A percentile compares a stretch with the other conserved stretches of the same genome.
These are phyloP conservation scores for Globisporangium okanoganense DNA, from an alignment of 352 stramenopile species.

Conservation along the genomic window DNA sequence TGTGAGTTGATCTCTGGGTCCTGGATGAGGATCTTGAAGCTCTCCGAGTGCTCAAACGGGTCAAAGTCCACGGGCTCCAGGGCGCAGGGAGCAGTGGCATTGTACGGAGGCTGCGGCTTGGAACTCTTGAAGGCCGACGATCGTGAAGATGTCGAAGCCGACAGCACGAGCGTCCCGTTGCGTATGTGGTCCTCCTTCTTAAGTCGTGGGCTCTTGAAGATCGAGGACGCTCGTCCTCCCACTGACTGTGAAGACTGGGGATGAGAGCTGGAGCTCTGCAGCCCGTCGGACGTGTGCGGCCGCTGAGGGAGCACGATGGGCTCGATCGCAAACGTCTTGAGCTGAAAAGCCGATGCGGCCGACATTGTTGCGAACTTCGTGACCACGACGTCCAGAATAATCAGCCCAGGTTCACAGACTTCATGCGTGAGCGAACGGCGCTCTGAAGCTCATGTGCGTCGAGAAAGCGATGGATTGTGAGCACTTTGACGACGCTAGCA, in stretches of 20 bases:
- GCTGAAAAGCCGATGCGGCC: not conserved
- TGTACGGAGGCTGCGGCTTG: not conserved
- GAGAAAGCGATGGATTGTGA: too few species aligned
- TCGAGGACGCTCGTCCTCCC: not conserved
- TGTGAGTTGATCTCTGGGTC: not conserved
- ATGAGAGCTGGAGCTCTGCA: not conserved
- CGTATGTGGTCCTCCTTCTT: not conserved
- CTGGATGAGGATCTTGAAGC: not conserved
- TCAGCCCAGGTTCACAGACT: too few species aligned
- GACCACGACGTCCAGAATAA: not conserved
- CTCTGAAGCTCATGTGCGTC: not conserved
- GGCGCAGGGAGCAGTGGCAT: not conserved
- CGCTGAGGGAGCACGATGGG: not conserved
- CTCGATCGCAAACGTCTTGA: constrained; percentile 1
- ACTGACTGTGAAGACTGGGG: not conserved
- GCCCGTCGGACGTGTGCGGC: constrained; percentile 2
- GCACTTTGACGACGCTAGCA: too few species aligned
- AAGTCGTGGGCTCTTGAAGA: not conserved
- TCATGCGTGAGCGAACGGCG: not conserved
- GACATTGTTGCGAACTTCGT: not conserved
- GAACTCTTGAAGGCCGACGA: not conserved
- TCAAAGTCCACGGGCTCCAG: constrained; percentile 1
- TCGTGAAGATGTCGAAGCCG: not conserved
- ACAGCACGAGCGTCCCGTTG: not conserved
- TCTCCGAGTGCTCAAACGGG: constrained; percentile 2